Base-by-base conservation (phyloP, 2,329 filamentous ascomycete genomes). In the Alternaria ethzedia region DNA sequence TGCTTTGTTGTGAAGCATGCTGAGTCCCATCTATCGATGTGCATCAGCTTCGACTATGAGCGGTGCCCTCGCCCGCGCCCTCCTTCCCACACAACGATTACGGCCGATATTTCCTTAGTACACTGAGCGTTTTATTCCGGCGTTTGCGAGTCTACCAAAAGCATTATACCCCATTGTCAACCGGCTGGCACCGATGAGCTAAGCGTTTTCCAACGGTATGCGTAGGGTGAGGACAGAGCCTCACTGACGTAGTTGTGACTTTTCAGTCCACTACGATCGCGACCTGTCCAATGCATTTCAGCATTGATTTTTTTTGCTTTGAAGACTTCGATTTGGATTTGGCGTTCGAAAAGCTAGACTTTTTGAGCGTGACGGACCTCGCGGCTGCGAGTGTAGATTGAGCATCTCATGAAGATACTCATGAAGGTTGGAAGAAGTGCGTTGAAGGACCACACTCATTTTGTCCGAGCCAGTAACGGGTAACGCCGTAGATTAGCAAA, bases 161-260 rank as follows among this genome's bases (percentile, higher is more conserved):
- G 63, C 61, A 68, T 50, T 63, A 68, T 68, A 70, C 63, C 67
- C 60, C 60, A 59, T 59, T 49, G 63, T 61, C 64, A 59, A 64
- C 62, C 61, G 69, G 69, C 67, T 67, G 63, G 67, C 54, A 61
- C 67, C 67, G 61, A 61, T 60, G 44, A 54, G 32, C 54, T 63
- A 45, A 63, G 50, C 50, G 45, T 63, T 55, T 55, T 55, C 59
- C 60, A 63, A 59, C 60, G 56, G 60, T 59, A 54, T 55, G 44
- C 50, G 56, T 43, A 63, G 49, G 52, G 28, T 44, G 54, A 58
- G 52, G 60, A 50, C 50, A 59, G 56, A 59, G 56, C 50, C 56
- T 59, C 32, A 56, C 61, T 51, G 47, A 47, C 51, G 28, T 61
- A 50, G 36, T 50, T 64, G 45, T 21, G 60, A 56, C 51, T 47